phyloP scores from a whole-genome alignment of 768 basidiomycete species.

The Serendipita sp. region DNA sequence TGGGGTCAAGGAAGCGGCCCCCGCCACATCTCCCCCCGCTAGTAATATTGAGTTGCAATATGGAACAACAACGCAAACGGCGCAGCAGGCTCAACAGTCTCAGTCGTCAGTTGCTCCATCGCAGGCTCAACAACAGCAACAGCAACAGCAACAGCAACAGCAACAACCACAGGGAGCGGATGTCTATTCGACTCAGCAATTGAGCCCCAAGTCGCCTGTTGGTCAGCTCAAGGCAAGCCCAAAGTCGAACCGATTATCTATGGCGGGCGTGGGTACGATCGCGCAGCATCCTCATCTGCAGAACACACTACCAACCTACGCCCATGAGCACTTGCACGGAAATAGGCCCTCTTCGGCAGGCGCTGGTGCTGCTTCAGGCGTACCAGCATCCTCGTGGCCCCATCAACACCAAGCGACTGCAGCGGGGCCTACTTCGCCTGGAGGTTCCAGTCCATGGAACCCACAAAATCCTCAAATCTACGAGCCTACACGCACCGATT shows the following conservation, averaged over 20 bases:
- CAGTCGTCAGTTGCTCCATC: not conserved
- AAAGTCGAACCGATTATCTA: not conserved
- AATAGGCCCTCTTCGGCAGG: not conserved
- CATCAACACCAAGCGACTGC: not conserved
- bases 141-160: not conserved
- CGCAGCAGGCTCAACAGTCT: not conserved
- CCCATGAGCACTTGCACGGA: not conserved
- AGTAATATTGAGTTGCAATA: not conserved
- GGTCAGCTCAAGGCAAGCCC: not conserved
- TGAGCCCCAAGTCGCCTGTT: not conserved
- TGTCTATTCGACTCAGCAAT: not conserved
- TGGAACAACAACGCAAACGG: not conserved
- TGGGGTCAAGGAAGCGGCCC: slow-evolving; percentile 37
- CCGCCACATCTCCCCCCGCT: slow-evolving; percentile 13
- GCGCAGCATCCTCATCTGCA: not conserved
- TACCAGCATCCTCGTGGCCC: not conserved
- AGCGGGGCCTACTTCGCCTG: not conserved
- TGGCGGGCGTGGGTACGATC: not conserved
- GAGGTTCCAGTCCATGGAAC: not conserved
- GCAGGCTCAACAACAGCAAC: too few species aligned
- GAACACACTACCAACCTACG: not conserved
- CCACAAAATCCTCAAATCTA: not conserved
- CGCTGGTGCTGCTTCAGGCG: not conserved
- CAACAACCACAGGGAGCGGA: not conserved
- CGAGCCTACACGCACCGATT: not conserved